Percentiles rank a stretch among this genome's conserved stretches.
These are phyloP conservation scores for Hysterium pulicare DNA, from an alignment of 2,329 filamentous ascomycete genomes.

Conservation along the genomic window DNA sequence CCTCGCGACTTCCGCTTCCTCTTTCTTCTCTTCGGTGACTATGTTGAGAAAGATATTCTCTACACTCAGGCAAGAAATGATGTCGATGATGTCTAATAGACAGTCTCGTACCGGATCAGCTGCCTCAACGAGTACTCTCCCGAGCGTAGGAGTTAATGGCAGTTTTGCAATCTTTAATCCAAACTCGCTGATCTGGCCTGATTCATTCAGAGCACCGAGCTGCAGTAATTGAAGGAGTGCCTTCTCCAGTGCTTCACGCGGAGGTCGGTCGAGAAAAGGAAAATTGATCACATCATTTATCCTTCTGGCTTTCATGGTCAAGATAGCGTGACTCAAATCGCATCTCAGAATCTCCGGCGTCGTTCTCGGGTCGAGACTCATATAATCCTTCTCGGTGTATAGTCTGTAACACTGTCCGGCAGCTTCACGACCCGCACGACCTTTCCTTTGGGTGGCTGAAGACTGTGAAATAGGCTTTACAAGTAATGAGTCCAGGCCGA, in stretches of 20 bases:
- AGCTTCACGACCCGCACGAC: slow-evolving; percentile 88
- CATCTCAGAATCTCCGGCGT: slow-evolving; percentile 87
- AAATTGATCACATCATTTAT: slow-evolving; percentile 79
- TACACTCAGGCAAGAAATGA: slow-evolving; percentile 65
- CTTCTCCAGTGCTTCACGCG: slow-evolving; percentile 73
- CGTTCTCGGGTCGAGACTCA: slow-evolving; percentile 67
- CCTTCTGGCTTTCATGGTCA: slow-evolving; percentile 91
- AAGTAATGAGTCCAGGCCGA: slow-evolving; percentile 87
- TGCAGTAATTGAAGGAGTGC: slow-evolving; percentile 76
- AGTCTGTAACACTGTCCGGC: slow-evolving; percentile 86
- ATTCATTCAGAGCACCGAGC: slow-evolving; percentile 70
- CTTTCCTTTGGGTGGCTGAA: slow-evolving; percentile 85
- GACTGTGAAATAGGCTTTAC: slow-evolving; percentile 90
- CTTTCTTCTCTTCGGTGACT: slow-evolving; percentile 58
- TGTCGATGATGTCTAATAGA: slow-evolving; percentile 78
- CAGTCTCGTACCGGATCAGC: slow-evolving; percentile 68
- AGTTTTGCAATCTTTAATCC: slow-evolving; percentile 78
- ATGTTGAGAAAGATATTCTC: slow-evolving; percentile 62
- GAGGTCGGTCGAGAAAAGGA: slow-evolving; percentile 79
- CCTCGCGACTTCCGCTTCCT: slow-evolving; percentile 55
- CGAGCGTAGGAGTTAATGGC: slow-evolving; percentile 77
- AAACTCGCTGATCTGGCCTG: slow-evolving; percentile 68
- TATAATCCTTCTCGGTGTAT: slow-evolving; percentile 78
- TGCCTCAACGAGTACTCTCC: slow-evolving; percentile 78
- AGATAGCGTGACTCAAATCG: slow-evolving; percentile 78